Conservation (phyloP, 2,329 filamentous ascomycete genomes). For the Ambrosiella beaveri region DNA sequence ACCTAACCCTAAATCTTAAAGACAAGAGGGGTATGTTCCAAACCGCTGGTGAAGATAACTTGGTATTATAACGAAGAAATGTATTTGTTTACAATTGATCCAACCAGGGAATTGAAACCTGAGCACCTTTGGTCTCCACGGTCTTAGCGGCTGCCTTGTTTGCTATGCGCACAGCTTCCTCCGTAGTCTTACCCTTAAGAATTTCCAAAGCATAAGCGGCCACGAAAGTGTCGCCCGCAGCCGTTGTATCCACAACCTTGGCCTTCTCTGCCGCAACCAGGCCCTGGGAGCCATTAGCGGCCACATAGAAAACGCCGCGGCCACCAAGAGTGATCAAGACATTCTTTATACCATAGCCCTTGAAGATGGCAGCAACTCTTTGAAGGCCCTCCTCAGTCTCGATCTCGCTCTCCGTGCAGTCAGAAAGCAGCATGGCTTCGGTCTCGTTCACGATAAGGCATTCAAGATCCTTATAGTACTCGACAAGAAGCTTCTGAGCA, state of each 20-base stretch:
- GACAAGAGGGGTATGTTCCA: background rate
- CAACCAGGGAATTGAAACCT: slow-evolving; percentile 13
- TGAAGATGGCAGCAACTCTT: slow-evolving; percentile 26
- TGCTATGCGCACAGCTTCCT: slow-evolving; percentile 7
- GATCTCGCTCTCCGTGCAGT: slow-evolving; percentile 2
- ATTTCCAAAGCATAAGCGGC: slow-evolving; percentile 40
- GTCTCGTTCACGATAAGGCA: slow-evolving; percentile 61
- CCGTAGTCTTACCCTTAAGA: slow-evolving; percentile 5
- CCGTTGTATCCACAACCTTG: slow-evolving; percentile 58
- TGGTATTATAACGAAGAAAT: background rate
- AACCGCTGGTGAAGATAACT: background rate
- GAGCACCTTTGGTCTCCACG: slow-evolving; percentile 11
- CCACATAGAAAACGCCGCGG: slow-evolving; percentile 38
- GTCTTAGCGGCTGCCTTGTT: slow-evolving; percentile 12
- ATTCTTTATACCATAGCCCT: slow-evolving; percentile 41
- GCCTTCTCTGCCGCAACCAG: slow-evolving; percentile 27
- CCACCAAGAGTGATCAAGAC: slow-evolving; percentile 51
- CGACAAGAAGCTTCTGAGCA: slow-evolving; percentile 40
- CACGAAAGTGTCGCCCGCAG: slow-evolving; percentile 58
- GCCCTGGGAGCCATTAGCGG: slow-evolving; percentile 22
- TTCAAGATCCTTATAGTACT: slow-evolving; percentile 39
- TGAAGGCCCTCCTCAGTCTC: slow-evolving; percentile 4
- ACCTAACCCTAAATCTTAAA: too few relatives aligned
- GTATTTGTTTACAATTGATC: slow-evolving; percentile 7
- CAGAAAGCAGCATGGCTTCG: slow-evolving; percentile 43